Percentiles rank a stretch among this genome's conserved stretches.
Evolutionary conservation across 805 yeast genomes (phyloP).

Genomic region (Monosporozyma solicola): DNA sequence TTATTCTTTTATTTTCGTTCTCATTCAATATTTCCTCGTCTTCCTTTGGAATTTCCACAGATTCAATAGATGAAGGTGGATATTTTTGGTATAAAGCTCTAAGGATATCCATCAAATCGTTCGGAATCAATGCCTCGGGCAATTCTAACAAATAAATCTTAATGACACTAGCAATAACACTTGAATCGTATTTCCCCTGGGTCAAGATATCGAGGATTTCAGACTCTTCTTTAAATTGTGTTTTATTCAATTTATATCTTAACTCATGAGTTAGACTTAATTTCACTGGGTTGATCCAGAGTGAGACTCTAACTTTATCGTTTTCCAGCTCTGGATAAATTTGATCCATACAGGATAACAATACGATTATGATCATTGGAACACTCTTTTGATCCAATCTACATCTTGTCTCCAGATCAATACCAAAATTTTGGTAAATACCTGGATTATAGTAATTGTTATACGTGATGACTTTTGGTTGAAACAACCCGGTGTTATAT

Average conservation of each 20-base stretch:
- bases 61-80: constrained; percentile 18
- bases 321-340: constrained; percentile 60
- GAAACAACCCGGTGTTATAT: constrained; percentile 64
- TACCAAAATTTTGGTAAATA: constrained; percentile 67
- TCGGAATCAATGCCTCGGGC: constrained; percentile 67
- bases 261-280: constrained; percentile 52
- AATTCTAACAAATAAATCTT: constrained; percentile 69
- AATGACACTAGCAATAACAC: constrained; percentile 56
- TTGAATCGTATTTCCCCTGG: constrained; percentile 37
- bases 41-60: constrained; percentile 10
- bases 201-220: constrained; percentile 28
- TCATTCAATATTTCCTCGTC: constrained; percentile 13
- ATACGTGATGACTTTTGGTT: constrained; percentile 63
- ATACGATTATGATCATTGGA: constrained; percentile 55
- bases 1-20: constrained; percentile 36
- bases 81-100: constrained; percentile 55
- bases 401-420: constrained; percentile 61
- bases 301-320: constrained; percentile 56
- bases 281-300: constrained; percentile 63
- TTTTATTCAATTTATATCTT: constrained; percentile 42
- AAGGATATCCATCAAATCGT: constrained; percentile 55
- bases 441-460: constrained; percentile 72
- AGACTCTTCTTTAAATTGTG: constrained; percentile 23
- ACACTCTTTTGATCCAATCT: constrained; percentile 65
- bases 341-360: constrained; percentile 57